phyloP scores from a whole-genome alignment of 768 basidiomycete species.

The Pleurotus eryngii region DNA sequence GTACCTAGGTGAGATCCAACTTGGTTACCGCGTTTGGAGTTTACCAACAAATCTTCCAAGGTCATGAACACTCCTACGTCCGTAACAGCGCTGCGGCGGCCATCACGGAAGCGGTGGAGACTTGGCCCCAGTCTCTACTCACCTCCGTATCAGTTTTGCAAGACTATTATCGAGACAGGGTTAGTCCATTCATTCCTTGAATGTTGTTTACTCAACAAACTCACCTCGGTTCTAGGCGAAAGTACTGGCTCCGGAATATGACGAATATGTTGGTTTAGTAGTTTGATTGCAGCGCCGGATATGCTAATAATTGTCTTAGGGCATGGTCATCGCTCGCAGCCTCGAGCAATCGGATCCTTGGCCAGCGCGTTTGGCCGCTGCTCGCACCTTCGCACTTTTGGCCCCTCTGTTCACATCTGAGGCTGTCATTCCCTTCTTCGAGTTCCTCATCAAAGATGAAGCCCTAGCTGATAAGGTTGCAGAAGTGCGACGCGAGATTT shows the following conservation, averaged over 20 bases:
- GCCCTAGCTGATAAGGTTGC: slow-evolving; percentile 83
- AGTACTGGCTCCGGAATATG: slow-evolving; percentile 86
- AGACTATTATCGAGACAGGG: slow-evolving; percentile 82
- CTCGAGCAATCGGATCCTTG: slow-evolving; percentile 89
- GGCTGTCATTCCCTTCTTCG: slow-evolving; percentile 72
- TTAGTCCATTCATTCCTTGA: slow-evolving; percentile 17
- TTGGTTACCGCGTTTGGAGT: neutral
- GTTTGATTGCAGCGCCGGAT: neutral
- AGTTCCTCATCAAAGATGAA: slow-evolving; percentile 80
- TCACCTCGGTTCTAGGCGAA: slow-evolving; percentile 53
- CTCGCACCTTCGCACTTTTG: slow-evolving; percentile 61
- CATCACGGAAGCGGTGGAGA: slow-evolving; percentile 72
- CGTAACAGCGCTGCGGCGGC: slow-evolving; percentile 68
- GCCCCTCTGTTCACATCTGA: slow-evolving; percentile 61
- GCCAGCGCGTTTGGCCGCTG: slow-evolving; percentile 75
- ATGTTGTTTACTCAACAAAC: neutral
- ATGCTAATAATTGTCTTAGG: slow-evolving; percentile 43
- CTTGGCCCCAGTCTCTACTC: slow-evolving; percentile 58
- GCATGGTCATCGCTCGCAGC: slow-evolving; percentile 88
- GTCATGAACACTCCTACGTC: slow-evolving; percentile 76
- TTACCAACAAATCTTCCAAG: neutral
- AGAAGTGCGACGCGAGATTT: slow-evolving; percentile 83
- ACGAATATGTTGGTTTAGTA: slow-evolving; percentile 71
- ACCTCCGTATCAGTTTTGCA: slow-evolving; percentile 52
- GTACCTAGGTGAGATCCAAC: slow-evolving; percentile 58